A percentile compares a stretch with the other conserved stretches of the same genome.
These are phyloP conservation scores for Sarocladium strictum DNA, from an alignment of 2,329 filamentous ascomycete genomes.

Conservation along the genomic window DNA sequence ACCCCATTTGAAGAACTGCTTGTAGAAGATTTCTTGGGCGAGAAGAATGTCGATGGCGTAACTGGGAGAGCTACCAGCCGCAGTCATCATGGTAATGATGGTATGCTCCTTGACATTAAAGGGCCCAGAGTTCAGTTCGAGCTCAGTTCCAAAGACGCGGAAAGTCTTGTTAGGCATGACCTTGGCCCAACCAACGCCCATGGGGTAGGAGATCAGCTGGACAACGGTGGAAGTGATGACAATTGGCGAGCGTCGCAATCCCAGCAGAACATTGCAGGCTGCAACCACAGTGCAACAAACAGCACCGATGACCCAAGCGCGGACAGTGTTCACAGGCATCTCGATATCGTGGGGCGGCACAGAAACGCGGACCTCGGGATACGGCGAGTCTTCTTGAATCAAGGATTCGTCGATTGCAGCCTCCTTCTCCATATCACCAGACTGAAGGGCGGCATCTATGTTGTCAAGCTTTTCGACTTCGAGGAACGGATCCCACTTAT, in stretches of 20 bases:
- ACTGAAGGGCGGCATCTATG: conserved; percentile 36
- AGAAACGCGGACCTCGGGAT: conserved; percentile 21
- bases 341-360: conserved; percentile 42
- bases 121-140: conserved; percentile 33
- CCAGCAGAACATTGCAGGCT: conserved; percentile 49
- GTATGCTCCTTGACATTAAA: conserved; percentile 44
- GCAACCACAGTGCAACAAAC: conserved; percentile 53
- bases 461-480: conserved; percentile 43
- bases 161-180: conserved; percentile 24
- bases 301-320: conserved; percentile 53
- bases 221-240: conserved; percentile 47
- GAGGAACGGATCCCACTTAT: conserved; percentile 49
- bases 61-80: conserved; percentile 26
- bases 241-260: conserved; percentile 42
- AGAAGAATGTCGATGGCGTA: conserved; percentile 36
- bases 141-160: conserved; percentile 23
- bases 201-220: conserved; percentile 48
- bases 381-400: conserved; percentile 42
- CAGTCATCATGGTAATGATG: conserved; percentile 41
- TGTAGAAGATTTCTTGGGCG: conserved; percentile 41
- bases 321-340: conserved; percentile 50
- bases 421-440: conserved; percentile 34
- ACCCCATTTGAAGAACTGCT: conserved; percentile 47
- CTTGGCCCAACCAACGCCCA: conserved; percentile 27
- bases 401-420: conserved; percentile 35